Percentiles rank a stretch among this genome's conserved stretches.
Conservation (phyloP, 1,284 basidiomycete genomes). For the Vanrija sp. region DNA sequence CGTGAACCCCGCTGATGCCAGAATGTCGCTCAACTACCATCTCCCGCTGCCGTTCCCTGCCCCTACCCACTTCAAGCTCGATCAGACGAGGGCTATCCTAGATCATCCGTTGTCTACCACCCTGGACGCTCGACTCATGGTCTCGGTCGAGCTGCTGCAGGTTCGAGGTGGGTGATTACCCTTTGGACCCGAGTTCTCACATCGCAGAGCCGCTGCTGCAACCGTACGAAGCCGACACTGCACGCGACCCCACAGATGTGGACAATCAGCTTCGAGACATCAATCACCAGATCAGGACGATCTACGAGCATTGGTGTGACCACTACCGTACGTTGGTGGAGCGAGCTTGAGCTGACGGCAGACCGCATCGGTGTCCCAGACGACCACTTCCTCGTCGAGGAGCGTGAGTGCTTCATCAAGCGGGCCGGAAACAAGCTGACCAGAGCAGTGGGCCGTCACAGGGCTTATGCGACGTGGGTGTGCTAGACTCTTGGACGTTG, state of each 20-base stretch:
- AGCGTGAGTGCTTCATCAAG: slow-evolving; percentile 4
- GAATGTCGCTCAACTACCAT: slow-evolving; percentile 27
- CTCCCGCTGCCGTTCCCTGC: slow-evolving; percentile 11
- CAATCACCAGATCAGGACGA: slow-evolving; percentile 1
- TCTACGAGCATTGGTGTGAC: slow-evolving; percentile 10
- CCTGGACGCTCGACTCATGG: slow-evolving; percentile 24
- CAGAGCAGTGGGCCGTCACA: background rate
- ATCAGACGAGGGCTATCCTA: slow-evolving; percentile 15
- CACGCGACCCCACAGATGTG: slow-evolving; percentile 14
- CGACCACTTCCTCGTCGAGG: slow-evolving; percentile 16
- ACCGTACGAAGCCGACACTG: background rate
- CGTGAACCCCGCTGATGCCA: background rate
- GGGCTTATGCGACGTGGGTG: background rate
- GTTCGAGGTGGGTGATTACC: background rate
- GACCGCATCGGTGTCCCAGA: background rate
- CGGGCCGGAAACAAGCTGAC: too few species aligned
- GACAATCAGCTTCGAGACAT: slow-evolving; percentile 2
- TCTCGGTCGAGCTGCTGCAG: slow-evolving; percentile 21
- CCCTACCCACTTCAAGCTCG: slow-evolving; percentile 6
- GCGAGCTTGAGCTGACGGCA: background rate
- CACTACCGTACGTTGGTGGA: slow-evolving; percentile 6
- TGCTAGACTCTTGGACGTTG: too few species aligned
- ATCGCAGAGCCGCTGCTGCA: background rate
- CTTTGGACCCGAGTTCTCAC: background rate
- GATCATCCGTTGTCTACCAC: slow-evolving; percentile 21